A percentile compares a stretch with the other conserved stretches of the same genome.
Evolutionary conservation across 2,329 filamentous ascomycete species (phyloP).

Genomic region (Exserohilum rostratum): DNA sequence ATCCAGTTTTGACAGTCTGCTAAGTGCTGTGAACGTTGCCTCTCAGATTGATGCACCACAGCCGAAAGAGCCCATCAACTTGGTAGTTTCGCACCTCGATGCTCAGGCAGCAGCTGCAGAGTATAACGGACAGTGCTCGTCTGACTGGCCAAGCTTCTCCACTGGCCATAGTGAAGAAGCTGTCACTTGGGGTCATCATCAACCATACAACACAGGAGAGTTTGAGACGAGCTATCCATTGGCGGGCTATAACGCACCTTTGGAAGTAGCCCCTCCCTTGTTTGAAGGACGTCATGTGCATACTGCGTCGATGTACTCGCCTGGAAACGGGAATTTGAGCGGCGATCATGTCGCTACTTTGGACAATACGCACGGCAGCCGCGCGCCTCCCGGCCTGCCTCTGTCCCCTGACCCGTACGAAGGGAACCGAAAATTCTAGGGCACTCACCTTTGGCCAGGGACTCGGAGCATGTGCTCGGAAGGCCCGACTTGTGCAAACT

Average conservation of each 20-base stretch:
- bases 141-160: slow-evolving; percentile 4
- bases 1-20: slow-evolving; percentile 25
- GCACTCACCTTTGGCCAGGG: background rate
- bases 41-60: slow-evolving; percentile 34
- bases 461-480: background rate
- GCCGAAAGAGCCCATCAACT: slow-evolving; percentile 31
- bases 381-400: background rate
- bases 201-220: background rate
- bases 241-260: background rate
- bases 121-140: slow-evolving; percentile 7
- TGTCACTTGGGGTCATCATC: background rate
- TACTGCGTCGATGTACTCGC: background rate
- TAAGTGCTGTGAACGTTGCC: slow-evolving; percentile 35
- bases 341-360: background rate
- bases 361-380: background rate
- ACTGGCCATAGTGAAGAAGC: background rate
- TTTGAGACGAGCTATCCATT: background rate
- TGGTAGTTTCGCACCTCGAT: slow-evolving; percentile 29
- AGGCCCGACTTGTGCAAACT: background rate
- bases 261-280: slow-evolving; percentile 1
- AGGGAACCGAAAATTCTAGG: slow-evolving; percentile 1
- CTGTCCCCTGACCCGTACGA: background rate
- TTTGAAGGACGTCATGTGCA: background rate
- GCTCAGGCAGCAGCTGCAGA: slow-evolving; percentile 27
- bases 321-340: background rate